Evolutionary conservation across 345 rosid genomes (phyloP), one percentile per base, ranked within the genome.

Genomic region (Luvunga scandens): DNA sequence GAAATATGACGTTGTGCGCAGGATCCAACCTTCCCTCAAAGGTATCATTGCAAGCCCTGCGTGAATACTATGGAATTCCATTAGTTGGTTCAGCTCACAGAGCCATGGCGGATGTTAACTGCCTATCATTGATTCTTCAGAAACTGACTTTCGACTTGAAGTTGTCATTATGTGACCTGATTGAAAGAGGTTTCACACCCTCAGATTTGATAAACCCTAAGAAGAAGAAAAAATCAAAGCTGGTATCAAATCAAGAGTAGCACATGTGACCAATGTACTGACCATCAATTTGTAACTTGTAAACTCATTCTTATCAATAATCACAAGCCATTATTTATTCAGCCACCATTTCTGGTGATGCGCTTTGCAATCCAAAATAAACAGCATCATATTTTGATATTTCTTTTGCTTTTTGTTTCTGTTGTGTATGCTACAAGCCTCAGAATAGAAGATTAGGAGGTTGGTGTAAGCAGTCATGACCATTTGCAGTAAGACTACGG

Each of bases 61-160:
- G 88, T 0, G 84, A 91, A 72, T 68, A 80, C 77, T 91, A 86
- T 24, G 22, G 31, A 5, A 81, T 93, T 22, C 69, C 84, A 6
- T 83, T 83, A 64, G 79, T 74, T 1, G 97, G 95, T 83, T 63
- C 89, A 19, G 93, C 98, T 67, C 99, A 95, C 62, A 87, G 98
- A 84, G 98, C 99, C 59, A 88, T 93, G 93, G 80, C 96, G 6
- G 98, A 95, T 75, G 99, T 90, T 63, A 84, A 78, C 8, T 48
- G 82, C n/a, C 80, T 93, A 79, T 84, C 97, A 31, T 34, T 83
- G 80, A 69, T 95, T 81, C 82, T 95, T 56, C 96, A 92, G 82
- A 92, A 82, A 79, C 78, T 95, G 80, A 87, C 96, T 21, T 84
- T 81, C 21, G 92, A 87, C 77, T 79, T 90, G 79, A 90, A 93